Percentiles rank a stretch among this genome's conserved stretches.
phyloP scores from a whole-genome alignment of 805 yeast species.

The Candida railenensis region DNA sequence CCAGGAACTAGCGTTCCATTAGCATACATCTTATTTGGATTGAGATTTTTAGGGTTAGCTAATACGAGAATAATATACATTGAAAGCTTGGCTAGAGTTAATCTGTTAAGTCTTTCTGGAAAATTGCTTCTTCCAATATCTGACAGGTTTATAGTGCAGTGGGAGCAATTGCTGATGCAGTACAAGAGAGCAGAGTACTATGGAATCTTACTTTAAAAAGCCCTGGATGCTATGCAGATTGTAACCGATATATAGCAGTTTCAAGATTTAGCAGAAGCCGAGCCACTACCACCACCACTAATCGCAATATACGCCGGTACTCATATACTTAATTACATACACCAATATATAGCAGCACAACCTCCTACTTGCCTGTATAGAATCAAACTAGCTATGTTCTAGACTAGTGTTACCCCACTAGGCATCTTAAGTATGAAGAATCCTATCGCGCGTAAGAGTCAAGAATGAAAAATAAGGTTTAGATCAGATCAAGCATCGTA shows the following conservation, averaged over 20 bases:
- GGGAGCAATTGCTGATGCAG: conserved; percentile 59
- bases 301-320: not conserved
- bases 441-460: not conserved
- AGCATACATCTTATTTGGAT: conserved; percentile 52
- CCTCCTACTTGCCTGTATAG: no score
- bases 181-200: conserved; percentile 68
- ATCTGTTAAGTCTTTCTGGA: conserved; percentile 75
- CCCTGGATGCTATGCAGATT: no score
- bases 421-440: no score
- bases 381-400: no score
- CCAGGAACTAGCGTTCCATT: conserved; percentile 81
- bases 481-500: no score
- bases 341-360: no score
- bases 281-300: no score
- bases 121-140: conserved; percentile 64
- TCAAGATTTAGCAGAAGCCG: no score
- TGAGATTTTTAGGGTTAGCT: conserved; percentile 48
- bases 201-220: conserved; percentile 72
- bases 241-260: no score
- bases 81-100: conserved; percentile 85
- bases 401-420: no score
- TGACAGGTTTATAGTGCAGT: conserved; percentile 84
- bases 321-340: not conserved
- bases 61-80: conserved; percentile 68
- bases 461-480: not conserved